Base-by-base conservation (phyloP, 441 rosid genomes). In the Bocquillonia castaneifolia region DNA sequence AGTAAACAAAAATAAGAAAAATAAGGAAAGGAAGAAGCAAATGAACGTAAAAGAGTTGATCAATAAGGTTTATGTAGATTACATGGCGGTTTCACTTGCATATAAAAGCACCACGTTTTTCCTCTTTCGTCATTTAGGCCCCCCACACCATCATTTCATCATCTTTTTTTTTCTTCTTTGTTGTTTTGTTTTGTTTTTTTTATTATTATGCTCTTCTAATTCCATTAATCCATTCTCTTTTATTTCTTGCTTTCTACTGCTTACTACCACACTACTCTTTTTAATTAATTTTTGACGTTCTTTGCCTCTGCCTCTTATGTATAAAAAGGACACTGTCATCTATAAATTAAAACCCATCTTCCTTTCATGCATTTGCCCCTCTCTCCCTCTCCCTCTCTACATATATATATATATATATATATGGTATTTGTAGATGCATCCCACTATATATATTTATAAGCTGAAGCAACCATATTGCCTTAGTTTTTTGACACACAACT, bases 21-120 rank as follows among this genome's bases (percentile, higher is more conserved):
- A 42, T 5, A 23, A 13, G 6, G 1, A 26, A 14, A 2, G 5
- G 5, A n/a, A 15, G 13, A 1, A 10, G 18, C 28, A 9, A 6
- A 26, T 48, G 6, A 48, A 18, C n/a, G 29, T 10, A 6, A 23
- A 15, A 6, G n/a, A n/a, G n/a, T n/a, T n/a, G n/a, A n/a, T n/a
- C n/a, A n/a, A n/a, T n/a, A n/a, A n/a, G n/a, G n/a, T n/a, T n/a
- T n/a, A n/a, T n/a, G n/a, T n/a, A n/a, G n/a, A n/a, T n/a, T n/a
- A n/a, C n/a, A 10, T 53, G 14, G n/a, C 57, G 32, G 32, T 15
- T 29, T 55, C 22, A 28, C 59, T 17, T 31, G 8, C 34, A 23
- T 47, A 14, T n/a, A n/a, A n/a, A 59, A 36, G 48, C 65, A 14
- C 71, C 64, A 68, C 72, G 60, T 68, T 68, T 53, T 47, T 6